phyloP scores from a whole-genome alignment of 2,329 filamentous ascomycete genomes.

The Plenodomus lindquistii region DNA sequence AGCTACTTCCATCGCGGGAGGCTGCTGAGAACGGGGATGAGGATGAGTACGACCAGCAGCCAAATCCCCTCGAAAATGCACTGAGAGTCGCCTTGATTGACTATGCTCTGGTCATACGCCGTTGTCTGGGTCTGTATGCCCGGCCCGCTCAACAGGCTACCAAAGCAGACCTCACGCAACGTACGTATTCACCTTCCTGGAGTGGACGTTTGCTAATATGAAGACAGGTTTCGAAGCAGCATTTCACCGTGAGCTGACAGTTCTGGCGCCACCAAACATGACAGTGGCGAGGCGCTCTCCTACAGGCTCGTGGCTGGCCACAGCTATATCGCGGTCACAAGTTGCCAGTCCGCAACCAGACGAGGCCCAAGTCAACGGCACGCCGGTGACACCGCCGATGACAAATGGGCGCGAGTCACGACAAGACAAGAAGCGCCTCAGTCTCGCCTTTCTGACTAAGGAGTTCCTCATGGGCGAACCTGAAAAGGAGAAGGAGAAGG shows the following conservation, averaged over 20 bases:
- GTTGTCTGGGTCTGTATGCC: conserved; percentile 72
- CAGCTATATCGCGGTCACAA: conserved; percentile 32
- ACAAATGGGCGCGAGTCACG: conserved; percentile 30
- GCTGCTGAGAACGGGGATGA: conserved; percentile 43
- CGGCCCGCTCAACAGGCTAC: conserved; percentile 65
- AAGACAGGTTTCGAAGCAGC: conserved; percentile 50
- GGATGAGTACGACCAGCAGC: conserved; percentile 49
- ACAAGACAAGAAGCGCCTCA: conserved; percentile 46
- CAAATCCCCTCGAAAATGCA: conserved; percentile 69
- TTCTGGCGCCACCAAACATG: conserved; percentile 43
- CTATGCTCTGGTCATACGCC: conserved; percentile 84
- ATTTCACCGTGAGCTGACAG: conserved; percentile 49
- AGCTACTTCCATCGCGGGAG: conserved; percentile 63
- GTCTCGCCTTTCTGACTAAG: conserved; percentile 45
- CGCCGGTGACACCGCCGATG: conserved; percentile 22
- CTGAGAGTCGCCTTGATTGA: conserved; percentile 86
- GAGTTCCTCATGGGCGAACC: conserved; percentile 34
- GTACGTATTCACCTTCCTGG: conserved; percentile 55
- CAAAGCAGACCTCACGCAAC: conserved; percentile 62
- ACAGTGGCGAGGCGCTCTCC: conserved; percentile 37
- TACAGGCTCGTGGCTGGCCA: conserved; percentile 38
- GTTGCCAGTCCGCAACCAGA: conserved; percentile 30
- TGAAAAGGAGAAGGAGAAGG: conserved; percentile 16
- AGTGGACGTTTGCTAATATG: conserved; percentile 22
- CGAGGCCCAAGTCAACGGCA: conserved; percentile 30